Evolutionary conservation across 192 early-diverging fungal species (phyloP).

Genomic region (Dimargaris cristalligena): DNA sequence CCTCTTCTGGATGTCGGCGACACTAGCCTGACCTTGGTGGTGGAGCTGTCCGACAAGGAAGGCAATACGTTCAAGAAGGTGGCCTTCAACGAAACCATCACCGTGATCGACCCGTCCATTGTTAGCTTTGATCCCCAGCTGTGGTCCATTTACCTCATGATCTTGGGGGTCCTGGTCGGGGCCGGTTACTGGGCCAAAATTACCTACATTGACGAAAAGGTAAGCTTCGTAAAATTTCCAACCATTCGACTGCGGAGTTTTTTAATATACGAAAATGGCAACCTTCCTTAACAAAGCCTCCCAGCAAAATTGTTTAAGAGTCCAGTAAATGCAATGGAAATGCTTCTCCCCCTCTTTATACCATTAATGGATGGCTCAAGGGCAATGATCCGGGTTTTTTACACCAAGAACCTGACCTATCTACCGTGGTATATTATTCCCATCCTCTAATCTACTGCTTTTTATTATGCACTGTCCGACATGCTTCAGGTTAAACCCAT

Average conservation of each 20-base stretch:
- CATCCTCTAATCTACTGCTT: too few relatives aligned
- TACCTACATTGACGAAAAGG: conserved; percentile 1
- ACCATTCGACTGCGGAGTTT: neutral
- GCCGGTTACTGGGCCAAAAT: neutral
- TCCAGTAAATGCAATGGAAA: neutral
- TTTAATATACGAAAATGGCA: neutral
- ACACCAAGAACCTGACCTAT: too few relatives aligned
- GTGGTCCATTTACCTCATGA: conserved; percentile 8
- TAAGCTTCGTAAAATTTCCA: neutral
- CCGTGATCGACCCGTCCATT: neutral
- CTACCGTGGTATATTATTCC: too few relatives aligned
- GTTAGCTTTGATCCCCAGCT: conserved; percentile 6
- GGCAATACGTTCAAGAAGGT: neutral
- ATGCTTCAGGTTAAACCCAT: neutral
- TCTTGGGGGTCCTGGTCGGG: neutral
- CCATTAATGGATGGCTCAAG: neutral
- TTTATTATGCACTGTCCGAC: too few relatives aligned
- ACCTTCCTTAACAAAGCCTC: neutral
- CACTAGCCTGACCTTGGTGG: neutral
- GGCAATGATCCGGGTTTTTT: too few relatives aligned
- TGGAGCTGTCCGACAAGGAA: conserved; percentile 6
- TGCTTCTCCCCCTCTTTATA: neutral
- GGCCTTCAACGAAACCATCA: conserved; percentile 3
- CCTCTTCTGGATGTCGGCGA: neutral
- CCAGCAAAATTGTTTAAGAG: neutral